Evolutionary conservation across 164 flowering plant species (phyloP), one percentile per base, ranked within the genome.

Genomic region (Chloranthus sessilifolius): DNA sequence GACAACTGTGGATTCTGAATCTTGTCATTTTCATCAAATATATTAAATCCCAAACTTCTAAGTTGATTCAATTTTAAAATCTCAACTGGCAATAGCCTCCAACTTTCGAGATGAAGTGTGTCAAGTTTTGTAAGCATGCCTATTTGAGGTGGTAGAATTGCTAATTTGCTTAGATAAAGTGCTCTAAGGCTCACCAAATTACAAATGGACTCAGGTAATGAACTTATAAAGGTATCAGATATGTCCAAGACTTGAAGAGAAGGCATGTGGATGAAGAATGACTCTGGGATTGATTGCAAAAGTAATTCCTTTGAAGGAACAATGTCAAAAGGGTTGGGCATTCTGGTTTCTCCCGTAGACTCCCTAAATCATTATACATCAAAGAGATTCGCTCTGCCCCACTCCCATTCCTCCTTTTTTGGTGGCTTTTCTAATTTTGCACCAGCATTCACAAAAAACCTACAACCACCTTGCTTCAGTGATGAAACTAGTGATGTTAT

Each of bases 181-280:
- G n/a, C n/a, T n/a, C n/a, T n/a, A n/a, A n/a, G n/a, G n/a, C n/a
- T n/a, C n/a, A 10, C n/a, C 30, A 64, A 37, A 31, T 43, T 26
- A 7, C 64, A 59, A 7, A 64, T 5, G 12, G 54, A 53, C n/a
- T n/a, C n/a, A 20, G 68, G 72, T 4, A 68, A 39, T 7, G 11
- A 16, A 40, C 21, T 7, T 4, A 68, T 55, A 1, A 9, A n/a
- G 0, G 65, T 59, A 4, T 34, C 26, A 26, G 61, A 53, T 12
- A 68, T 35, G 22, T 68, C 47, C 1, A 68, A 55, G n/a, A 68
- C 65, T 21, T 35, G 35, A 15, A 63, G 58, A 9, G 5, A 22
- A 15, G 20, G 17, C 59, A 68, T 39, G 11, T 52, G 58, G 16
- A 7, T 28, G 5, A 68, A 68, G 47, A 63, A 68, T 4, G 43